A percentile compares a stretch with the other conserved stretches of the same genome.
Evolutionary conservation across 208 protist species (phyloP).

Genomic region (Naegleria fowleri): DNA sequence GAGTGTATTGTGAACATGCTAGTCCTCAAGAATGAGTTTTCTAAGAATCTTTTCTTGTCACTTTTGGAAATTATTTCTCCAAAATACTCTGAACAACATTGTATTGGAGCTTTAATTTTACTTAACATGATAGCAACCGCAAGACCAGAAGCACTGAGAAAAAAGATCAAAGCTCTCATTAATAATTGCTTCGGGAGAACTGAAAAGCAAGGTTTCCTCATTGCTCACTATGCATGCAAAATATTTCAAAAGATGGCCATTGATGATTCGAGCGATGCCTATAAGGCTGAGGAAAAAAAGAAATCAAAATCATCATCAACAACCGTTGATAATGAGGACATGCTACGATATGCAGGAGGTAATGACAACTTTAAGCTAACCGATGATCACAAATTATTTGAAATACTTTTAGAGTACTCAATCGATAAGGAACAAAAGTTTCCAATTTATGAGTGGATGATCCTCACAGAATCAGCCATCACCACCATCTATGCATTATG

Average conservation of each 20-base stretch:
- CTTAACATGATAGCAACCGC: constrained; percentile 37
- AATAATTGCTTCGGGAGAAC: neutral
- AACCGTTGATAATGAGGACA: neutral
- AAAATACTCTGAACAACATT: neutral
- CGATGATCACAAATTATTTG: neutral
- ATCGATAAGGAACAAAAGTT: neutral
- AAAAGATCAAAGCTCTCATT: neutral
- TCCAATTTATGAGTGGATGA: neutral
- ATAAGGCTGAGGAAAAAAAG: neutral
- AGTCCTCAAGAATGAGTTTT: neutral
- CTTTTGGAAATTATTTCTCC: neutral
- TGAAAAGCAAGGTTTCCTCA: neutral
- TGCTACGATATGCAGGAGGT: neutral
- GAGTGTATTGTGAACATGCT: neutral
- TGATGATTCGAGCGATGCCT: neutral
- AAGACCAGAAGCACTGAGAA: neutral
- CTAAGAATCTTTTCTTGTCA: constrained; percentile 6
- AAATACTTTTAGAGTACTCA: neutral
- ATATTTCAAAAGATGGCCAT: neutral
- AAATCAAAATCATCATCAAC: neutral
- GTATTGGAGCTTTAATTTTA: constrained; percentile 37
- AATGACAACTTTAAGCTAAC: neutral
- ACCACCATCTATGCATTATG: neutral
- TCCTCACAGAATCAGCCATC: neutral
- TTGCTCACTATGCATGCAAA: neutral